Conservation (phyloP, 2,329 filamentous ascomycete genomes). For the Aspergillus novofumigatus region DNA sequence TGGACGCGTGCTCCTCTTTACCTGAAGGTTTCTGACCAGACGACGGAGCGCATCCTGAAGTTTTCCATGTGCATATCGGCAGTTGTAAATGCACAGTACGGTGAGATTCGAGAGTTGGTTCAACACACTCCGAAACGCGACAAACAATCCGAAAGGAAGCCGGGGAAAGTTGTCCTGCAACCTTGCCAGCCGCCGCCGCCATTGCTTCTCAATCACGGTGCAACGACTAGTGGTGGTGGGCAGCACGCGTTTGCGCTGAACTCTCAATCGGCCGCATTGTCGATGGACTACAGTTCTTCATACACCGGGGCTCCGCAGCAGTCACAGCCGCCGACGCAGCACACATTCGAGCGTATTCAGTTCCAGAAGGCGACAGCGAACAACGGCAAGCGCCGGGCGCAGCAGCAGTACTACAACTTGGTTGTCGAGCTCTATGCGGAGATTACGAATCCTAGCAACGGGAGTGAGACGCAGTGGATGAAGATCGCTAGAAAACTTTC, state of each 20-base stretch:
- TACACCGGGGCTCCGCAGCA: constrained; percentile 28
- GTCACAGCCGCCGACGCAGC: constrained; percentile 42
- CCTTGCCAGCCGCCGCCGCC: constrained; percentile 57
- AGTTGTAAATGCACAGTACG: constrained; percentile 69
- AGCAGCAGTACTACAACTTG: constrained; percentile 91
- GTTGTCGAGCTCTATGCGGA: constrained; percentile 78
- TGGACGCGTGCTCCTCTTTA: constrained; percentile 56
- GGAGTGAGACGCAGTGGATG: constrained; percentile 55
- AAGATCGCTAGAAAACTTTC: constrained; percentile 70
- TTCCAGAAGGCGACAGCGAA: constrained; percentile 94
- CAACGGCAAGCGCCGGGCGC: constrained; percentile 84
- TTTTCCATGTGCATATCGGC: constrained; percentile 85
- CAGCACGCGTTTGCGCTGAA: constrained; percentile 23
- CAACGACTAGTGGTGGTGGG: constrained; percentile 17
- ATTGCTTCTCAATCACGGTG: constrained; percentile 26
- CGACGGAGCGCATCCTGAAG: constrained; percentile 58
- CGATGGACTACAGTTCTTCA: constrained; percentile 32
- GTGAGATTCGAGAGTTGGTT: constrained; percentile 76
- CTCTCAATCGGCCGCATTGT: constrained; percentile 24
- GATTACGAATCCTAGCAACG: constrained; percentile 44
- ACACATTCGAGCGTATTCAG: constrained; percentile 81
- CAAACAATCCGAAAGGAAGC: constrained; percentile 75
- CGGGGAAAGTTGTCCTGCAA: constrained; percentile 63
- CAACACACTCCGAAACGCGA: constrained; percentile 91
- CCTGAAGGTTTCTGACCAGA: constrained; percentile 45